Conservation (phyloP, 768 basidiomycete species). For the Agrocybe chaxingu region DNA sequence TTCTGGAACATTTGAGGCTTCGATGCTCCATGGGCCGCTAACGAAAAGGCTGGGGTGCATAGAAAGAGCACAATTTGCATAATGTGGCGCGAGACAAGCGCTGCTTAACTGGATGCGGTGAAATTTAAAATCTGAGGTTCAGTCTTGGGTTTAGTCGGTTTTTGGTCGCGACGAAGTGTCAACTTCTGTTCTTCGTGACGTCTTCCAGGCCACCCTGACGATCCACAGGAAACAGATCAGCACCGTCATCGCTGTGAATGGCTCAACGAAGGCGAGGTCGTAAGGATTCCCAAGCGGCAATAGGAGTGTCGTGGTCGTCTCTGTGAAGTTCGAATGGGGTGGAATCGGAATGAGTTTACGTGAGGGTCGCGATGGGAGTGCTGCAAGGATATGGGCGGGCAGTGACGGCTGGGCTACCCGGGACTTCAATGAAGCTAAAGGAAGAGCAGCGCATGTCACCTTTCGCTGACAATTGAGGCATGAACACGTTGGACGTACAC, state of each 20-base stretch:
- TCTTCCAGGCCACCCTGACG: constrained; percentile 22
- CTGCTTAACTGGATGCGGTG: too few relatives aligned
- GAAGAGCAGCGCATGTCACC: too few relatives aligned
- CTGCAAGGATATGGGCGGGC: constrained; percentile 9
- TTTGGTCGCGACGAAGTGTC: constrained; percentile 1
- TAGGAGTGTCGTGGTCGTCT: constrained; percentile 19
- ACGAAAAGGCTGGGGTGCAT: too few relatives aligned
- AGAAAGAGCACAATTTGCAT: too few relatives aligned
- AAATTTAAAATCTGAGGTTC: neutral
- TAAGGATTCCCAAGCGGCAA: constrained; percentile 35
- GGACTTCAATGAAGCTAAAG: too few relatives aligned
- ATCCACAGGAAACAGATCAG: constrained; percentile 38
- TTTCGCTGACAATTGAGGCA: too few relatives aligned
- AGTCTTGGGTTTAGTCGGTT: constrained; percentile 5
- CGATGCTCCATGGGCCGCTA: too few relatives aligned
- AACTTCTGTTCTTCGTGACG: constrained; percentile 9
- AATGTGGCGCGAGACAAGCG: too few relatives aligned
- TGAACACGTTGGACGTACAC: constrained; percentile 14
- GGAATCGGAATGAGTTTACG: constrained; percentile 18
- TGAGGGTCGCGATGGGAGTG: constrained; percentile 5
- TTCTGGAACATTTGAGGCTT: too few relatives aligned
- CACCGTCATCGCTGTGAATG: constrained; percentile 36
- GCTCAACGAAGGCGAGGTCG: constrained; percentile 39
- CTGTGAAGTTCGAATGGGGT: constrained; percentile 8
- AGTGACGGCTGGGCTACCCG: neutral